Evolutionary conservation across 208 protist genomes (phyloP).

Genomic region (Leishmania braziliensis): DNA sequence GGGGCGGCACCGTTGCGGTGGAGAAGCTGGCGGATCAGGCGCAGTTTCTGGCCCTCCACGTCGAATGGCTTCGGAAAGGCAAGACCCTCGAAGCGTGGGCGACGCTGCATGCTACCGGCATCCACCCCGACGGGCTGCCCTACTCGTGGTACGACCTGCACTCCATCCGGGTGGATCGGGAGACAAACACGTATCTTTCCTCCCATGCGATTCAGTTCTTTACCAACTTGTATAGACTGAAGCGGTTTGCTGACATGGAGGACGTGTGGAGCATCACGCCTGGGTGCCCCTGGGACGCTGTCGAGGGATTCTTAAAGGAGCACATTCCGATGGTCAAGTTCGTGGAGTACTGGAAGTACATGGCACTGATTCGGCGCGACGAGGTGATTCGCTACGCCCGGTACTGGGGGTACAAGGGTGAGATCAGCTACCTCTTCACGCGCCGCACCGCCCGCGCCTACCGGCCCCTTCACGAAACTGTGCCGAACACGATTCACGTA

Average conservation of each 20-base stretch:
- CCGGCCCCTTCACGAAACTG: conserved; percentile 40
- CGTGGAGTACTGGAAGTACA: conserved; percentile 89
- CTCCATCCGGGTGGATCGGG: conserved; percentile 50
- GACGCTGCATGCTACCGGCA: conserved; percentile 68
- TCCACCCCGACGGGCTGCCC: conserved; percentile 68
- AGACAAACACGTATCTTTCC: conserved; percentile 85
- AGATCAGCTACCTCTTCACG: conserved; percentile 72
- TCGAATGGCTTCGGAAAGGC: conserved; percentile 43
- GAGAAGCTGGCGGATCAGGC: conserved; percentile 22
- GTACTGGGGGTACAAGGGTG: conserved; percentile 88
- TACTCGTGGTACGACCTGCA: conserved; percentile 87
- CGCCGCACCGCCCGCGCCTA: conserved; percentile 48
- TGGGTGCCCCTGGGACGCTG: conserved; percentile 76
- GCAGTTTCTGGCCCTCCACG: conserved; percentile 45
- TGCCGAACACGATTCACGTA: conserved; percentile 81
- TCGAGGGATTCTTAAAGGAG: conserved; percentile 55
- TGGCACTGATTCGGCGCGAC: conserved; percentile 69
- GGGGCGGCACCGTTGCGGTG: conserved; percentile 20
- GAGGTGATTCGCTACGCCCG: conserved; percentile 83
- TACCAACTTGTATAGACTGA: conserved; percentile 74
- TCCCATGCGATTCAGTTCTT: conserved; percentile 84
- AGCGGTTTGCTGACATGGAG: conserved; percentile 40
- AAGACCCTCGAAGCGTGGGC: conserved; percentile 66
- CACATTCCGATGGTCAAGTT: conserved; percentile 70
- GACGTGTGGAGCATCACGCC: conserved; percentile 86